Evolutionary conservation across 768 basidiomycete species (phyloP), one percentile per base, ranked within the genome.

Genomic region (Calvatia gigantea): DNA sequence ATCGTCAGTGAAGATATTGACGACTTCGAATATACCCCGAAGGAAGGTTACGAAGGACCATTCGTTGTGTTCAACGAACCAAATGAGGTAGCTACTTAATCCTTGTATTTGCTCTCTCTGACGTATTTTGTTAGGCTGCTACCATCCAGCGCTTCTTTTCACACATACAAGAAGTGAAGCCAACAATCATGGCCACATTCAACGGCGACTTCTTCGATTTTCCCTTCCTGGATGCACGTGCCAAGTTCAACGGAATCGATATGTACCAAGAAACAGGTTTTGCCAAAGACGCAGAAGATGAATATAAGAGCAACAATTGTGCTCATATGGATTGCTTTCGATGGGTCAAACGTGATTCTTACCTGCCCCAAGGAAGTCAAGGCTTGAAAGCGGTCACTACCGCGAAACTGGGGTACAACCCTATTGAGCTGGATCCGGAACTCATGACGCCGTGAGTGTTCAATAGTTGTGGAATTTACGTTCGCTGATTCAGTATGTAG

Each of bases 181-280:
- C 97, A 0, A 99, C 97, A 0, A 94, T 99, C 33, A 94, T 98
- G 69, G 95, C 94, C 5, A 97, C 94, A 0, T 99, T 95, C 68
- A 99, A 98, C 83, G 97, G 97, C 19, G 96, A 99, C 72, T 94
- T 93, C 64, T 99, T 99, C 79, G 97, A 98, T 80, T 98, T 98
- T 64, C 96, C 97, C 0, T 98, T 98, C 72, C 84, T 99, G 6
- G 87, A 84, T 60, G 91, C 92, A 3, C 80, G 96, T 14, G 78
- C 94, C 0, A 86, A 86, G 61, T 79, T 79, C 2, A 94, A 96
- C 62, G 95, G 94, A 0, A 93, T 99, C 62, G 94, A 96, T 70
- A 96, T 98, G 94, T 95, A 90, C 67, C 73, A 88, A 25, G 95
- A 98, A 74, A 98, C 82, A 0, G 97, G 97, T 0, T 98, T 99